Evolutionary conservation across 768 basidiomycete genomes (phyloP).

Genomic region (Psilocybe cyanescens): DNA sequence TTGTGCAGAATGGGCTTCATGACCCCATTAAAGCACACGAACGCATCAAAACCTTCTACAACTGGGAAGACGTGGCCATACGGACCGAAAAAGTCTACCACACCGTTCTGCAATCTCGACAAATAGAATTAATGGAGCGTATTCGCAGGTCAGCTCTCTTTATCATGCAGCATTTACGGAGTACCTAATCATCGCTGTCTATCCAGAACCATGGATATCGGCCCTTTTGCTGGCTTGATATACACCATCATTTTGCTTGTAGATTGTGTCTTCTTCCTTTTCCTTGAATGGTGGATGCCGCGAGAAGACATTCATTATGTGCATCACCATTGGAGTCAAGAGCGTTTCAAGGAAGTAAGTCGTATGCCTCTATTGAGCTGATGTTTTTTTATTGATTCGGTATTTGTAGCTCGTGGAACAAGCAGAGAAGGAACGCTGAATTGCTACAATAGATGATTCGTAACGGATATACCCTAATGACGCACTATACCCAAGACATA

Average conservation of each 20-base stretch:
- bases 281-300: slow-evolving; percentile 87
- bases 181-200: background rate
- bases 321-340: slow-evolving; percentile 59
- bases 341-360: slow-evolving; percentile 39
- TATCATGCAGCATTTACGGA: background rate
- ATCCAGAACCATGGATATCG: slow-evolving; percentile 74
- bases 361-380: background rate
- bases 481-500: too few relatives aligned
- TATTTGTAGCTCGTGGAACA: slow-evolving; percentile 6
- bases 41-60: slow-evolving; percentile 82
- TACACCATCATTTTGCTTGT: slow-evolving; percentile 88
- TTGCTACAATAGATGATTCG: too few relatives aligned
- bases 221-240: slow-evolving; percentile 83
- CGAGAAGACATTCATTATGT: slow-evolving; percentile 79
- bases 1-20: slow-evolving; percentile 68
- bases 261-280: slow-evolving; percentile 84
- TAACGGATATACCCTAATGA: background rate
- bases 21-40: slow-evolving; percentile 79
- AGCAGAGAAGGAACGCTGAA: background rate
- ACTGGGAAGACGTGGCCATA: slow-evolving; percentile 79
- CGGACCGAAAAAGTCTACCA: slow-evolving; percentile 87
- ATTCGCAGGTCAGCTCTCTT: slow-evolving; percentile 61
- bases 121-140: slow-evolving; percentile 77
- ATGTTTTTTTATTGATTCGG: background rate
- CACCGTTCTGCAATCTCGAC: slow-evolving; percentile 60